phyloP scores from a whole-genome alignment of 2,329 filamentous ascomycete species.

The Penicillium brevicompactum region DNA sequence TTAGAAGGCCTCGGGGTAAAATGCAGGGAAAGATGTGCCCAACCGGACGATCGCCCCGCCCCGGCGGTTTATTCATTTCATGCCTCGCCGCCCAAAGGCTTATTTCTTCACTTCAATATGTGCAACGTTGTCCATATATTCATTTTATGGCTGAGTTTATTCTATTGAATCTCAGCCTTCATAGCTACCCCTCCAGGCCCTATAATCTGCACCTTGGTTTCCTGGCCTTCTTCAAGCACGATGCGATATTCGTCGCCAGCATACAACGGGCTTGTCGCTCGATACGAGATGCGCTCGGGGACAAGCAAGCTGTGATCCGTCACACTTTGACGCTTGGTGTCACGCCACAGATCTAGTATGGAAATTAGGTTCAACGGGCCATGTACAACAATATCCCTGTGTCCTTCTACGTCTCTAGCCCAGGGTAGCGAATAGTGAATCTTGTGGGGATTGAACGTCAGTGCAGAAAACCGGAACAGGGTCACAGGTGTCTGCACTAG shows the following conservation, averaged over 20 bases:
- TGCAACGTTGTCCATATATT: not conserved
- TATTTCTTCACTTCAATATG: not conserved
- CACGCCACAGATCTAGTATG: constrained; percentile 49
- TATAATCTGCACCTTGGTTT: constrained; percentile 38
- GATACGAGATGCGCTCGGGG: constrained; percentile 49
- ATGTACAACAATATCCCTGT: constrained; percentile 47
- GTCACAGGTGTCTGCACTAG: constrained; percentile 42
- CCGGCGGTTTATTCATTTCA: not conserved
- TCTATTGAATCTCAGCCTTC: constrained; percentile 40
- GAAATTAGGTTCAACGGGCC: constrained; percentile 47
- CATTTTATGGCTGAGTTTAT: not conserved
- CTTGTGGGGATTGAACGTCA: constrained; percentile 49
- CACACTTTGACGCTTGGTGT: constrained; percentile 29
- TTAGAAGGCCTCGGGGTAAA: not conserved
- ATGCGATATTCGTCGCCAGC: constrained; percentile 51
- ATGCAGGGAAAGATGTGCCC: not conserved
- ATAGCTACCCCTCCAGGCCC: constrained; percentile 37
- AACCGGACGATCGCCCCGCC: not conserved
- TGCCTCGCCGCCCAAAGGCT: not conserved
- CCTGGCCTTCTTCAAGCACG: constrained; percentile 37
- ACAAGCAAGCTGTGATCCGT: constrained; percentile 28
- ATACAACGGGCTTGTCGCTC: constrained; percentile 54
- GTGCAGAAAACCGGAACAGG: constrained; percentile 47
- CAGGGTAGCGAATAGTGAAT: constrained; percentile 49
- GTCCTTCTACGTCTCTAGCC: constrained; percentile 47